Percentiles rank a stretch among this genome's conserved stretches.
phyloP scores from a whole-genome alignment of 2,329 filamentous ascomycete species.

The Trichothecium roseum region DNA sequence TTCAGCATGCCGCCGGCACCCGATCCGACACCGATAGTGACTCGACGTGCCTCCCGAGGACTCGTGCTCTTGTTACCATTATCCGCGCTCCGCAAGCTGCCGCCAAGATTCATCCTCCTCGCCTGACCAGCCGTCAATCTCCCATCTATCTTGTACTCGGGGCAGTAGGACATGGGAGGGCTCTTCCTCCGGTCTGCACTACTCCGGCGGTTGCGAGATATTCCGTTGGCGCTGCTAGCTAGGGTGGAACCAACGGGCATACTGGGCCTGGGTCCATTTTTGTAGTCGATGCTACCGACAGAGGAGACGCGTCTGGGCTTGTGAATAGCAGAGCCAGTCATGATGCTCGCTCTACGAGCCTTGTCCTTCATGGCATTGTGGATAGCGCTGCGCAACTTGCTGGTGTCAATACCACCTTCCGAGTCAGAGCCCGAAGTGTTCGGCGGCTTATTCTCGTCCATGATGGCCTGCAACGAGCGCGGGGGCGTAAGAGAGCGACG shows the following conservation, averaged over 20 bases:
- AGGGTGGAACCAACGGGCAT: conserved; percentile 26
- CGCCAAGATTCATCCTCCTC: conserved; percentile 44
- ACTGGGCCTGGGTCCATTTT: conserved; percentile 16
- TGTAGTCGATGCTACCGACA: conserved; percentile 23
- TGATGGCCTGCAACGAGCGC: conserved; percentile 23
- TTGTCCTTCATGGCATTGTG: conserved; percentile 40
- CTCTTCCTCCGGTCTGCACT: conserved; percentile 40
- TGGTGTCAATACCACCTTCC: conserved; percentile 39
- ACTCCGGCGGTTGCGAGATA: conserved; percentile 41
- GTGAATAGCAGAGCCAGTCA: conserved; percentile 22
- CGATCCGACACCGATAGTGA: conserved; percentile 25
- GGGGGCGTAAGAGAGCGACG: conserved; percentile 22
- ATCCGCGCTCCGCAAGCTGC: conserved; percentile 12
- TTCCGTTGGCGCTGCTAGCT: conserved; percentile 42
- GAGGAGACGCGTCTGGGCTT: conserved; percentile 35
- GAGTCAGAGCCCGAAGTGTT: conserved; percentile 34
- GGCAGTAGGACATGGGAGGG: conserved; percentile 43
- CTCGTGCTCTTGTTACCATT: conserved; percentile 13
- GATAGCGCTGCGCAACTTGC: conserved; percentile 44
- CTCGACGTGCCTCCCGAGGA: conserved; percentile 19
- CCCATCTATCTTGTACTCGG: conserved; percentile 24
- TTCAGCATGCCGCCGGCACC: conserved; percentile 10
- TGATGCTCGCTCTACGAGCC: conserved; percentile 27
- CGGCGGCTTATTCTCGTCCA: conserved; percentile 43
- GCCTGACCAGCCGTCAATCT: conserved; percentile 44